phyloP scores from a whole-genome alignment of 2,329 filamentous ascomycete genomes.

The Gaeumannomyces tritici region DNA sequence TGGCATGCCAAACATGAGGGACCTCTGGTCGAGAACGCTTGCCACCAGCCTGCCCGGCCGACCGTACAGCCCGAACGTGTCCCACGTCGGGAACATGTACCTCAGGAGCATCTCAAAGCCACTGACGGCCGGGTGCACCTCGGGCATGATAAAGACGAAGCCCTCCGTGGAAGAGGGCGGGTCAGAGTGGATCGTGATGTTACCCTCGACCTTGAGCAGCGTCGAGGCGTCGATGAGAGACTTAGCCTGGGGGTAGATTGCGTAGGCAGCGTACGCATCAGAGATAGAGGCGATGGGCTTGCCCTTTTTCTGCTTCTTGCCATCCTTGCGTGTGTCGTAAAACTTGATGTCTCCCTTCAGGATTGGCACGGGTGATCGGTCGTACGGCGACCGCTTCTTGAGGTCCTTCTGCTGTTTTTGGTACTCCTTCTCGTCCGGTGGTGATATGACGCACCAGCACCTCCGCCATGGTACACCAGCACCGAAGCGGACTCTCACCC shows the following conservation, averaged over 20 bases:
- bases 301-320: slow-evolving; percentile 85
- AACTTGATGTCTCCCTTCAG: slow-evolving; percentile 90
- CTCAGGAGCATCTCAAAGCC: slow-evolving; percentile 94
- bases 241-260: slow-evolving; percentile 92
- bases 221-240: slow-evolving; percentile 91
- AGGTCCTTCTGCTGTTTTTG: slow-evolving; percentile 73
- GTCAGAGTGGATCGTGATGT: slow-evolving; percentile 75
- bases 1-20: slow-evolving; percentile 97
- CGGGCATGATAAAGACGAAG: slow-evolving; percentile 97
- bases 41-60: slow-evolving; percentile 79
- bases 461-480: slow-evolving; percentile 92
- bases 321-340: slow-evolving; percentile 67
- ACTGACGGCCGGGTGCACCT: slow-evolving; percentile 79
- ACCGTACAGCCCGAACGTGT: slow-evolving; percentile 86
- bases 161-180: slow-evolving; percentile 75
- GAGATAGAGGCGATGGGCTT: slow-evolving; percentile 85
- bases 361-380: slow-evolving; percentile 54
- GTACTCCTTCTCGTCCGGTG: slow-evolving; percentile 88
- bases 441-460: slow-evolving; percentile 92
- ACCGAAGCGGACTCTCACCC: slow-evolving; percentile 91
- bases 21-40: slow-evolving; percentile 75
- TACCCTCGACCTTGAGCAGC: slow-evolving; percentile 85
- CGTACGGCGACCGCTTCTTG: slow-evolving; percentile 77
- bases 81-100: slow-evolving; percentile 88
- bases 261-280: slow-evolving; percentile 85